Evolutionary conservation across 345 rosid species (phyloP), one percentile per base, ranked within the genome.

Genomic region (Citrus glauca): DNA sequence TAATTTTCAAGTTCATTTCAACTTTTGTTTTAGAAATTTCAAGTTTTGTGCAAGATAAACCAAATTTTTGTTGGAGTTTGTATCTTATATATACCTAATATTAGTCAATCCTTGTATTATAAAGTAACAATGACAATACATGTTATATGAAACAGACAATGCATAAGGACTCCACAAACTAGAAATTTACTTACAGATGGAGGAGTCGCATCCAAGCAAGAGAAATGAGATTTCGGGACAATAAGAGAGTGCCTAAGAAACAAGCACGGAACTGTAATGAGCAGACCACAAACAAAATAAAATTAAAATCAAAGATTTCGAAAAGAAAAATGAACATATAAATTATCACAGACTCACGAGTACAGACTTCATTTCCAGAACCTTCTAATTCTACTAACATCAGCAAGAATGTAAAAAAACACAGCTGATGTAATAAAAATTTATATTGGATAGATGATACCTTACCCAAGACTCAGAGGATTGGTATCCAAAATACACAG

Each of bases 401-500:
- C 40, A 72, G 30, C 27, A 17, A 71, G 40, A 53, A 28, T 20
- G 28, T 28, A 48, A 50, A 27, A 59, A 59, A 55, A 32, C 19
- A n/a, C 0, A 37, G 14, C 16, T 14, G 4, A 35, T 9, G 27
- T 8, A 25, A 17, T 25, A 2, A 59, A 48, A 56, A 72, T n/a
- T 60, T 38, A 60, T 64, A 37, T 60, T 57, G 59, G 19, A 53
- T 32, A 77, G 74, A 72, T 82, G 80, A 87, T 89, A 90, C 90
- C 94, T 87, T 92, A 95, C 99, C 98, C 99, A 84, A 72, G 86
- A 81, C 87, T 85, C 78, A 95, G 81, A 48, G 99, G 99, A 74
- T 81, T 89, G 1, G 86, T 82, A 84, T 95, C 99, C 91, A 95
- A 82, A 79, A 95, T 92, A 82, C 98, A 95, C 30, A 95, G 78